A percentile compares a stretch with the other conserved stretches of the same genome.
These are phyloP conservation scores for Adansonia gregorii DNA, from an alignment of 441 rosid species.

Conservation along the genomic window DNA sequence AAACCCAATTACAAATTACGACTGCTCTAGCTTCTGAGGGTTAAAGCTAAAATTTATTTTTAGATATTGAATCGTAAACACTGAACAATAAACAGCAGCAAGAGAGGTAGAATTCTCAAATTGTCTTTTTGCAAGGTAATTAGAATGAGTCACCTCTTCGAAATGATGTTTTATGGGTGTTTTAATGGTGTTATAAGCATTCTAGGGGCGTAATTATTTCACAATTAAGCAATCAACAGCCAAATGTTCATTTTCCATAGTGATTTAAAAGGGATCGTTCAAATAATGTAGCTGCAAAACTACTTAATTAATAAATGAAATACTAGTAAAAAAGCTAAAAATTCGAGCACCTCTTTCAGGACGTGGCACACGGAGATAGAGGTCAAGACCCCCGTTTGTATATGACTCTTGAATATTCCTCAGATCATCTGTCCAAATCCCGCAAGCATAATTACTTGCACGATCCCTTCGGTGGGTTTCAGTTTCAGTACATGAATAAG, in stretches of 20 bases:
- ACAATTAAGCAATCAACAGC: neutral
- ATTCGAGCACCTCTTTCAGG: slow-evolving; percentile 28
- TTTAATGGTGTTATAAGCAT: neutral
- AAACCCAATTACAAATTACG: neutral
- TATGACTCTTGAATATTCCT: slow-evolving; percentile 28
- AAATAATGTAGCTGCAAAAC: neutral
- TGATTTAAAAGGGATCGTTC: neutral
- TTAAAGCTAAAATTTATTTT: neutral
- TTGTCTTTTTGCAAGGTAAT: neutral
- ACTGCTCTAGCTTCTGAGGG: neutral
- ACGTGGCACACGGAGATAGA: slow-evolving; percentile 28
- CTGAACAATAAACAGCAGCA: neutral
- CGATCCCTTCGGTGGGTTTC: neutral
- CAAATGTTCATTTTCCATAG: neutral
- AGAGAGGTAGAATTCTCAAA: neutral
- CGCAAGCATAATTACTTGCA: slow-evolving; percentile 2
- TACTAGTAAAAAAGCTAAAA: neutral
- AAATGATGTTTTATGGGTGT: neutral
- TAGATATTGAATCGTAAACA: neutral
- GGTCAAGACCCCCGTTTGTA: slow-evolving; percentile 1
- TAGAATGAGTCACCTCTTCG: neutral
- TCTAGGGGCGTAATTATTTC: neutral
- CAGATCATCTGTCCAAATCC: slow-evolving; percentile 39
- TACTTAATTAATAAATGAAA: neutral
- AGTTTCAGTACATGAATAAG: slow-evolving; percentile 27